Evolutionary conservation across 2,329 filamentous ascomycete genomes (phyloP).

Genomic region (Exserohilum turcica): DNA sequence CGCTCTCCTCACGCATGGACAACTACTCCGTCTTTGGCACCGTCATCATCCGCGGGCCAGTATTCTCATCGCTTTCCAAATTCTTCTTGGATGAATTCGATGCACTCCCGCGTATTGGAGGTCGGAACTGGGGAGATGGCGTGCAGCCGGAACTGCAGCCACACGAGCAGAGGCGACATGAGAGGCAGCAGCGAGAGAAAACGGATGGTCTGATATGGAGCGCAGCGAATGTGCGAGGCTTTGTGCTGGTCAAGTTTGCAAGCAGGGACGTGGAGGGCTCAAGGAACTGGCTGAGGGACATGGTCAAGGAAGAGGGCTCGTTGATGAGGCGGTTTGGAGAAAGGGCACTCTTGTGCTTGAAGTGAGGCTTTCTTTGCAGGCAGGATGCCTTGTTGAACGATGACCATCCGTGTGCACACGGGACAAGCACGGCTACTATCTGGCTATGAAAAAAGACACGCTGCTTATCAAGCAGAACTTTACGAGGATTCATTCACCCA

Average conservation of each 20-base stretch:
- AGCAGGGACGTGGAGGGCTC: conserved; percentile 81
- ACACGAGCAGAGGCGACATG: conserved; percentile 57
- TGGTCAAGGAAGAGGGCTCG: conserved; percentile 76
- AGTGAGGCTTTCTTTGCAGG: conserved; percentile 15
- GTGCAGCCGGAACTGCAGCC: conserved; percentile 44
- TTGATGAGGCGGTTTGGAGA: conserved; percentile 76
- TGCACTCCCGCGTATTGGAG: conserved; percentile 78
- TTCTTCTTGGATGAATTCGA: conserved; percentile 84
- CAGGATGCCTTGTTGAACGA: not conserved
- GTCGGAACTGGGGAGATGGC: conserved; percentile 69
- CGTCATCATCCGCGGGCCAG: conserved; percentile 76
- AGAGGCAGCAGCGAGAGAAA: conserved; percentile 63
- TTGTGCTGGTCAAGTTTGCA: conserved; percentile 90
- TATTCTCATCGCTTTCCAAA: conserved; percentile 67
- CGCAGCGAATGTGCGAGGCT: conserved; percentile 57
- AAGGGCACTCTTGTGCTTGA: conserved; percentile 73
- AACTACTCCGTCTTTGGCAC: conserved; percentile 80
- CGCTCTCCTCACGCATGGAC: conserved; percentile 65
- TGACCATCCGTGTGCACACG: not conserved
- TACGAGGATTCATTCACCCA: not conserved
- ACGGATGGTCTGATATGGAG: conserved; percentile 45
- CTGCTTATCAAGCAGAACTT: too few species aligned
- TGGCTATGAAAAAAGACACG: not conserved
- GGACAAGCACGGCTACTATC: not conserved
- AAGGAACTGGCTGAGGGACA: conserved; percentile 75